Evolutionary conservation across 345 rosid species (phyloP), one percentile per base, ranked within the genome.

Genomic region (Gynandropsis gynandra): DNA sequence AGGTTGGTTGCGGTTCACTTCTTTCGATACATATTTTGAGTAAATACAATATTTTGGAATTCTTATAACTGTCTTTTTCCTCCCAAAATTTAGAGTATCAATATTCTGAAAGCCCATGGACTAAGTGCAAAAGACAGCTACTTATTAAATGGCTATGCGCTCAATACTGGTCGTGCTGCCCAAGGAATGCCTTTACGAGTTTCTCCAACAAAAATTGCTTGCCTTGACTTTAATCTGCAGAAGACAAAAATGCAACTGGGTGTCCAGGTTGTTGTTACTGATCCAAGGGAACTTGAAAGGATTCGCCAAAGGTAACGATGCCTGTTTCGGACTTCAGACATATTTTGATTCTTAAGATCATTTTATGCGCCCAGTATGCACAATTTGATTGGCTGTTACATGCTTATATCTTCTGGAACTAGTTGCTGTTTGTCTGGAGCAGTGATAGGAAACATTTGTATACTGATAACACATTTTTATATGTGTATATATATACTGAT

Each of bases 241-340:
- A 93, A 80, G 73, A 85, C 94, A 46, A 93, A 93, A 73, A 83
- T 88, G 95, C 97, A 85, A 69, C 31, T 88, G 72, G 99, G 95
- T 61, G 80, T 93, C 69, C 99, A 92, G 72, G 94, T 92, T 43
- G 70, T 92, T 27, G 97, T 92, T 44, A 67, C 66, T 31, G 94
- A 92, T 80, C 99, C 99, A 20, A 85, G 95, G 72, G 99, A 92
- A 73, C 99, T 92, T 32, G 99, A 92, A 67, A 92, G 80, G 63
- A 85, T 87, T 69, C 94, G 99, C 55, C 80, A 83, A 65, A 93
- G 97, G 95, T 88, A 54, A 62, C 56, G 29, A 17, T 4, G 57
- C 41, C 56, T 1, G 50, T 3, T 42, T 17, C 40, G 47, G 10
- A 43, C 52, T 38, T 10, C 40, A 47, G 27, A 21, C 50, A 3